Evolutionary conservation across 352 stramenopile genomes (phyloP).

Genomic region (Pythium aristosporum): DNA sequence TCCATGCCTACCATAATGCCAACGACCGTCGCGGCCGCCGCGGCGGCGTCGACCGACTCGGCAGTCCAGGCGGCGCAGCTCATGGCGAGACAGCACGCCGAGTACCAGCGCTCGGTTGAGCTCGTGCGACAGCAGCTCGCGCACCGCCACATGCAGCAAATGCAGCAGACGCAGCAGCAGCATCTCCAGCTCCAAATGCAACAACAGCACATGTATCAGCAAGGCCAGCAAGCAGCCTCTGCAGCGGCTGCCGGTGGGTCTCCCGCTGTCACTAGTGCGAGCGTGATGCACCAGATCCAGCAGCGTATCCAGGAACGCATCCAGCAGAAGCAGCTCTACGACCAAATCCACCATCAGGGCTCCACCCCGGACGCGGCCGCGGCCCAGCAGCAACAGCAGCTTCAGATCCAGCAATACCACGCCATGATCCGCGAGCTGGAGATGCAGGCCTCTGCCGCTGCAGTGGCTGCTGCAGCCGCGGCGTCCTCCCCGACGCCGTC

Average conservation of each 20-base stretch:
- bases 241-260: not conserved
- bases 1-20: not conserved
- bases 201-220: conserved; percentile 28
- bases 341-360: conserved; percentile 21
- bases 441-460: conserved; percentile 28
- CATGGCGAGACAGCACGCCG: conserved; percentile 38
- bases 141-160: conserved; percentile 33
- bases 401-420: conserved; percentile 35
- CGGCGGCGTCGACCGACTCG: conserved; percentile 2
- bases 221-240: not conserved
- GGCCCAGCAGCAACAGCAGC: conserved; percentile 20
- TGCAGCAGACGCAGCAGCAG: conserved; percentile 30
- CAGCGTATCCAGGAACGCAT: conserved; percentile 42
- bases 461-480: conserved; percentile 7
- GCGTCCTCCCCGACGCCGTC: conserved; percentile 1
- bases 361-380: not conserved
- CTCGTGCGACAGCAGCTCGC: conserved; percentile 44
- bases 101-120: conserved; percentile 36
- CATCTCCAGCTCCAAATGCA: conserved; percentile 25
- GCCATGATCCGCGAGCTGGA: conserved; percentile 48
- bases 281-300: conserved; percentile 44
- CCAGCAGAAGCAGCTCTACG: conserved; percentile 24
- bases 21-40: not conserved
- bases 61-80: conserved; percentile 25
- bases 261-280: not conserved